Conservation (phyloP, 306 rosid genomes). For the Castanospermum australe region DNA sequence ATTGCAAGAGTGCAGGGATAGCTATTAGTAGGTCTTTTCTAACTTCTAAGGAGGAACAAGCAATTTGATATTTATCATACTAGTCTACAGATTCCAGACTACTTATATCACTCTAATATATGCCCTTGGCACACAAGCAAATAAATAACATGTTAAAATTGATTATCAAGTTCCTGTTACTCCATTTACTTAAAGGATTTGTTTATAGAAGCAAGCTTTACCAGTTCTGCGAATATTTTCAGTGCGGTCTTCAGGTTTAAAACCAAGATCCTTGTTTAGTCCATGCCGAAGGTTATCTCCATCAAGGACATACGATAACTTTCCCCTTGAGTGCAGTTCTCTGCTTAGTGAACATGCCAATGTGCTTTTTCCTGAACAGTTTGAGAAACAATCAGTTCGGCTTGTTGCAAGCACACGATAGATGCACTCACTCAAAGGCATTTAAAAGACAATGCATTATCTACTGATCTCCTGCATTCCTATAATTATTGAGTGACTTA, state of each 20-base stretch:
- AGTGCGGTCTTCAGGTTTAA: constrained; percentile 71
- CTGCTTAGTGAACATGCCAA: constrained; percentile 72
- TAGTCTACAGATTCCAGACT: neutral
- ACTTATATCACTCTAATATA: constrained; percentile 10
- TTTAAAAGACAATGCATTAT: neutral
- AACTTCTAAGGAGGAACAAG: constrained; percentile 13
- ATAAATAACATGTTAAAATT: neutral
- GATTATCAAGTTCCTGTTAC: neutral
- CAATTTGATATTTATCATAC: constrained; percentile 20
- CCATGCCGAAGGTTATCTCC: constrained; percentile 95
- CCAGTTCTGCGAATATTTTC: constrained; percentile 91
- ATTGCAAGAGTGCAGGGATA: neutral
- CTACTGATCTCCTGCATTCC: neutral
- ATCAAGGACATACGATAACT: constrained; percentile 77
- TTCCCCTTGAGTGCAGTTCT: constrained; percentile 62
- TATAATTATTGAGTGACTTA: neutral
- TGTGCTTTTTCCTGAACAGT: constrained; percentile 78
- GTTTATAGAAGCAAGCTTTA: constrained; percentile 31
- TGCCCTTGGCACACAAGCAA: neutral
- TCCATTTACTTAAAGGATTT: constrained; percentile 3
- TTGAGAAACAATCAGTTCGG: constrained; percentile 18
- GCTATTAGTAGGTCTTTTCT: constrained; percentile 6
- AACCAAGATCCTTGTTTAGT: constrained; percentile 74
- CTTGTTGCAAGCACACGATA: neutral
- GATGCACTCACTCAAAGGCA: neutral